Conservation (phyloP, 495 filamentous ascomycete genomes). For the Peziza echinospora region DNA sequence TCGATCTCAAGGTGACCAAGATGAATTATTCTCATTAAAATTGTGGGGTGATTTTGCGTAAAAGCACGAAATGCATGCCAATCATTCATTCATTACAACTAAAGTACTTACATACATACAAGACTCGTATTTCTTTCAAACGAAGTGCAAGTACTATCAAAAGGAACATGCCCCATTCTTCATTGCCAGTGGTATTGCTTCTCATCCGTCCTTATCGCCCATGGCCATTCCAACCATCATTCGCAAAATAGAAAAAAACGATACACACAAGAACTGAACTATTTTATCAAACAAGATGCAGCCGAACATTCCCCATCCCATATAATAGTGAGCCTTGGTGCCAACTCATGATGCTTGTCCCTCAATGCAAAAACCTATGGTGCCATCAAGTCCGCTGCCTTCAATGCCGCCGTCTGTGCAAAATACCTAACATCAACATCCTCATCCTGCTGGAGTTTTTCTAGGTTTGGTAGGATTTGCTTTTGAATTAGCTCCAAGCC, state of each 20-base stretch:
- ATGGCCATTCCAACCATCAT: constrained; percentile 4
- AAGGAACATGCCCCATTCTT: background rate
- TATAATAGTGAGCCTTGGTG: background rate
- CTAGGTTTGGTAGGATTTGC: constrained; percentile 68
- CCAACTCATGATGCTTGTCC: background rate
- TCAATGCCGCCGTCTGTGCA: constrained; percentile 45
- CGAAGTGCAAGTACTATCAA: background rate
- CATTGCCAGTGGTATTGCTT: background rate
- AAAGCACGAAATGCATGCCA: too few relatives aligned
- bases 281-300: background rate
- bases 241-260: background rate
- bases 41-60: too few relatives aligned
- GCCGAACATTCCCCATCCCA: background rate
- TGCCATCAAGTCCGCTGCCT: constrained; percentile 22
- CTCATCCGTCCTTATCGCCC: too few relatives aligned
- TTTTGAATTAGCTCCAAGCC: constrained; percentile 70
- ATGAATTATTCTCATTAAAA: too few relatives aligned
- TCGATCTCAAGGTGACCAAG: too few relatives aligned
- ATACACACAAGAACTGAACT: constrained; percentile 1
- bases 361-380: too few relatives aligned
- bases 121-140: background rate
- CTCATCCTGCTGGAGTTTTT: constrained; percentile 86
- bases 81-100: background rate
- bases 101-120: too few relatives aligned
- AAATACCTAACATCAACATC: constrained; percentile 97